Evolutionary conservation across 257 asterid genomes (phyloP).

Genomic region (Thymus quinquecostatus): DNA sequence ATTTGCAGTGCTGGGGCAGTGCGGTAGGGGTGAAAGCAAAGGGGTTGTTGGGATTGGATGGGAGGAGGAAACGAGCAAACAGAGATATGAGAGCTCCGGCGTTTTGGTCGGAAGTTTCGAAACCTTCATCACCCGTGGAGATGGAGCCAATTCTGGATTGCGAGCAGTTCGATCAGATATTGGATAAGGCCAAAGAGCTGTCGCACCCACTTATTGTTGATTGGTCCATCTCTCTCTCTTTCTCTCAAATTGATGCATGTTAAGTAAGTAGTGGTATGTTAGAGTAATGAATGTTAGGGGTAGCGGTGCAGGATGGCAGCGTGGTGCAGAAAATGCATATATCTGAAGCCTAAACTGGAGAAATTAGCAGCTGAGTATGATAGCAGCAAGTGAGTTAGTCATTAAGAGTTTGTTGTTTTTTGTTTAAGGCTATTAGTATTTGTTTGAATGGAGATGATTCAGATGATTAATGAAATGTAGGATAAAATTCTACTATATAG

Average conservation of each 20-base stretch:
- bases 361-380: constrained; percentile 84
- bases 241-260: background rate
- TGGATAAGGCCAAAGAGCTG: constrained; percentile 54
- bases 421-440: too few species aligned
- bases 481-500: constrained; percentile 70
- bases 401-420: background rate
- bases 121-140: constrained; percentile 40
- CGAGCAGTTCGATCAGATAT: constrained; percentile 70
- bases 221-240: constrained; percentile 44
- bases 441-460: too few species aligned
- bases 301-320: constrained; percentile 76
- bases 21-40: constrained; percentile 25
- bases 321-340: constrained; percentile 98
- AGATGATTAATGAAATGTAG: constrained; percentile 34
- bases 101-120: constrained; percentile 56
- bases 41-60: constrained; percentile 51
- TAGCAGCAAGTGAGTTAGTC: constrained; percentile 61
- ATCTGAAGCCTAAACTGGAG: constrained; percentile 87
- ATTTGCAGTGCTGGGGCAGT: constrained; percentile 32
- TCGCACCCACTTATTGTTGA: constrained; percentile 77
- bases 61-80: constrained; percentile 41
- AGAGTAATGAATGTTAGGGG: too few species aligned
- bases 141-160: constrained; percentile 58
- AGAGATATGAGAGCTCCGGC: constrained; percentile 46
- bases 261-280: too few species aligned